Evolutionary conservation across 768 basidiomycete species (phyloP).

Genomic region (Chalciporus sphaerocephalus): DNA sequence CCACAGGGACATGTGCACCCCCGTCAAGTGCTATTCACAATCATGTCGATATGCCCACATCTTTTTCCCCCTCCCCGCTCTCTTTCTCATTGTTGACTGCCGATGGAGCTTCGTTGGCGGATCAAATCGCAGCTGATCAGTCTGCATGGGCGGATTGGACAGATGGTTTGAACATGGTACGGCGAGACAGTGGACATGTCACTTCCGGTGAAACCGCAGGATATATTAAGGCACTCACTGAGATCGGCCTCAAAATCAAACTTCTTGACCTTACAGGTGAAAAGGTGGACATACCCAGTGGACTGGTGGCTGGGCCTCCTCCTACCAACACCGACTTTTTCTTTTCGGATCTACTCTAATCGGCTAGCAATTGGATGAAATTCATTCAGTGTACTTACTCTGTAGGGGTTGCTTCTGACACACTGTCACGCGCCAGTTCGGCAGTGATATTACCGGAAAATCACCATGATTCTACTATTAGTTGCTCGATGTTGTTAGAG

Average conservation of each 20-base stretch:
- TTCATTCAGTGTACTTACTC: conserved; percentile 3
- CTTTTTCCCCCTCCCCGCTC: conserved; percentile 57
- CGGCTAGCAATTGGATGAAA: conserved; percentile 10
- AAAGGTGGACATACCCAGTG: conserved; percentile 83
- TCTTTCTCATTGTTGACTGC: conserved; percentile 75
- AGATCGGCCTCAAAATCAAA: conserved; percentile 90
- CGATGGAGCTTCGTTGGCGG: conserved; percentile 68
- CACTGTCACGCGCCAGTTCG: background rate
- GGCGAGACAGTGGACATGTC: conserved; percentile 77
- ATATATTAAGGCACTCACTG: conserved; percentile 82
- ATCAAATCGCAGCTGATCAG: conserved; percentile 73
- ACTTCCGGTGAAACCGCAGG: conserved; percentile 81
- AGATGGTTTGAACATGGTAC: conserved; percentile 85
- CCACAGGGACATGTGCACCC: conserved; percentile 66
- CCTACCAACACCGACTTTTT: conserved; percentile 80
- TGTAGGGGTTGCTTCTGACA: background rate
- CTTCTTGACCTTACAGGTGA: conserved; percentile 86
- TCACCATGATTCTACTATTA: conserved; percentile 20
- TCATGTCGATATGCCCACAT: conserved; percentile 54
- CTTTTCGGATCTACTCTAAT: conserved; percentile 61
- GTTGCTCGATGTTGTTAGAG: conserved; percentile 20
- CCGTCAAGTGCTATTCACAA: conserved; percentile 63
- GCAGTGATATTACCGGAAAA: background rate
- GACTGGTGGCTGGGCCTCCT: conserved; percentile 70
- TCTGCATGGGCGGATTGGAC: conserved; percentile 92